Percentiles rank a stretch among this genome's conserved stretches.
Evolutionary conservation across 2,329 filamentous ascomycete genomes (phyloP).

Genomic region (Fusarium sp.): DNA sequence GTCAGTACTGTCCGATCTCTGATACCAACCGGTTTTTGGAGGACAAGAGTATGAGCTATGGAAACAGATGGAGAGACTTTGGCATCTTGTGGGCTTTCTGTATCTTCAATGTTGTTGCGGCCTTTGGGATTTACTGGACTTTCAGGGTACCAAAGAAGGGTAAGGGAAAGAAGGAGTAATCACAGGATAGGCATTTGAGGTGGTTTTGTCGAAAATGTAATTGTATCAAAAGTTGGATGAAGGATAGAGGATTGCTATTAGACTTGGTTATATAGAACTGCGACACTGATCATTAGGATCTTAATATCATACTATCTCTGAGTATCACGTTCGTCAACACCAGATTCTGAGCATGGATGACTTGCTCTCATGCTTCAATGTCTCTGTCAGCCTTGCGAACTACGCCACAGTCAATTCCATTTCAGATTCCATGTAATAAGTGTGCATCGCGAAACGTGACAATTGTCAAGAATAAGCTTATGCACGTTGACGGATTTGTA

Average conservation of each 20-base stretch:
- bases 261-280: not conserved
- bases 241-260: not conserved
- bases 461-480: not conserved
- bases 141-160: constrained; percentile 52
- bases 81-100: constrained; percentile 66
- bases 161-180: constrained; percentile 28
- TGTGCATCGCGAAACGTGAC: not conserved
- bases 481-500: not conserved
- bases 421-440: no score
- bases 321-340: not conserved
- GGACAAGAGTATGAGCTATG: constrained; percentile 58
- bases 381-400: not conserved
- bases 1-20: constrained; percentile 58
- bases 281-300: not conserved
- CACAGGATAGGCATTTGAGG: no score
- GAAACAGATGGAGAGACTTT: constrained; percentile 66
- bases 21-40: constrained; percentile 56
- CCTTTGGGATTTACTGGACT: constrained; percentile 63
- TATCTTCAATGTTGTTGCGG: constrained; percentile 62
- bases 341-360: not conserved
- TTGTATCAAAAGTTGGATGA: not conserved
- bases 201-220: not conserved
- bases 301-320: not conserved
- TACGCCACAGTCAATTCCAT: not conserved
- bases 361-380: not conserved